Percentiles rank a stretch among this genome's conserved stretches.
Conservation (phyloP, 2,329 filamentous ascomycete species). For the Shiraia bambusicola region DNA sequence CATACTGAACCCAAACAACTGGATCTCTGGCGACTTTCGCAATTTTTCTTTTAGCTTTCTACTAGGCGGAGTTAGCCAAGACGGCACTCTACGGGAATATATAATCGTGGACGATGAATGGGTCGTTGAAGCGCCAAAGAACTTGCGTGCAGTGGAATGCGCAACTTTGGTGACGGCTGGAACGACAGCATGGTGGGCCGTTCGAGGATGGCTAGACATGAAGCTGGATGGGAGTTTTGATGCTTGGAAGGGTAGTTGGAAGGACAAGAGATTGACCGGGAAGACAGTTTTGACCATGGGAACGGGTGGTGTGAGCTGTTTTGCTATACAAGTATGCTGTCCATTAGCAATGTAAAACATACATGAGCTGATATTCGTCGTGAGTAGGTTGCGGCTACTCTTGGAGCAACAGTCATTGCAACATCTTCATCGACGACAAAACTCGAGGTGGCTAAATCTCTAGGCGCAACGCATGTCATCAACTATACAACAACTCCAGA, state of each 20-base stretch:
- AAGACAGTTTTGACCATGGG: slow-evolving; percentile 62
- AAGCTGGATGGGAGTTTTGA: slow-evolving; percentile 4
- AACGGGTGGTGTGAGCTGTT: slow-evolving; percentile 48
- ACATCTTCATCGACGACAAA: slow-evolving; percentile 60
- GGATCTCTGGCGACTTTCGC: slow-evolving; percentile 24
- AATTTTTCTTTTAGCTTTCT: slow-evolving; percentile 26
- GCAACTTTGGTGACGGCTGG: slow-evolving; percentile 24
- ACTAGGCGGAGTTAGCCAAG: slow-evolving; percentile 10
- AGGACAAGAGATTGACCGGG: slow-evolving; percentile 20
- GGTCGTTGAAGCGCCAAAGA: slow-evolving; percentile 19
- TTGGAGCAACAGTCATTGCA: slow-evolving; percentile 54
- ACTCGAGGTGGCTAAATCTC: slow-evolving; percentile 44
- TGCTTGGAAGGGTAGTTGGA: slow-evolving; percentile 10
- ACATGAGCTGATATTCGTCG: too few relatives aligned
- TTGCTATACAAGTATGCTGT: slow-evolving; percentile 33
- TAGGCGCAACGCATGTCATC: slow-evolving; percentile 41
- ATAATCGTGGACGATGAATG: slow-evolving; percentile 19
- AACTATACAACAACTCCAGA: slow-evolving; percentile 59
- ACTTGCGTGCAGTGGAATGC: slow-evolving; percentile 32
- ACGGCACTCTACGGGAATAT: slow-evolving; percentile 41
- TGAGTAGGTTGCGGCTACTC: slow-evolving; percentile 21
- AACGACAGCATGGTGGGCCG: slow-evolving; percentile 24
- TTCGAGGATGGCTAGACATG: slow-evolving; percentile 6
- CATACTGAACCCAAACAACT: slow-evolving; percentile 6
- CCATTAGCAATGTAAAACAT: too few relatives aligned